Conservation (phyloP, 768 basidiomycete species). For the Roridomyces roridus region DNA sequence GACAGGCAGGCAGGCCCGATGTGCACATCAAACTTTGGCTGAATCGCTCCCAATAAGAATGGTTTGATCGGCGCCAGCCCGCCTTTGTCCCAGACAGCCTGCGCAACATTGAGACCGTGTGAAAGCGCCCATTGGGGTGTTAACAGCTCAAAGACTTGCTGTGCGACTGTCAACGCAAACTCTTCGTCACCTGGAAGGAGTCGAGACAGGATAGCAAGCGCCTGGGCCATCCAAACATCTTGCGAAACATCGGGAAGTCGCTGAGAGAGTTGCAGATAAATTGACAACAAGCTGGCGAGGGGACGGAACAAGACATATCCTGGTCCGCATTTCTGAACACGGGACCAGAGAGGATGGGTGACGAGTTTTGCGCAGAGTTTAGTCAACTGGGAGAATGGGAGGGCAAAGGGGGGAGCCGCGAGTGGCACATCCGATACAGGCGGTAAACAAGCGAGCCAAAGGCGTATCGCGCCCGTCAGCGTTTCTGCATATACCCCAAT, state of each 20-base stretch:
- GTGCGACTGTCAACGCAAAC: constrained; percentile 48
- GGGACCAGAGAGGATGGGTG: constrained; percentile 57
- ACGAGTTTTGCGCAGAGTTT: constrained; percentile 56
- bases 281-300: constrained; percentile 57
- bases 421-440: constrained; percentile 44
- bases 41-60: constrained; percentile 59
- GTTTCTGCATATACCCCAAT: constrained; percentile 42
- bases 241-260: constrained; percentile 59
- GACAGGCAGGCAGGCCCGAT: constrained; percentile 60
- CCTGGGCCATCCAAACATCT: constrained; percentile 72
- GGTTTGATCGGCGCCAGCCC: constrained; percentile 60
- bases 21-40: constrained; percentile 44
- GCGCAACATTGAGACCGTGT: constrained; percentile 43
- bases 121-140: constrained; percentile 47
- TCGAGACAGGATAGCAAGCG: constrained; percentile 58
- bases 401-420: constrained; percentile 59
- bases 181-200: constrained; percentile 82
- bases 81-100: constrained; percentile 55
- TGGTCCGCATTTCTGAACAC: constrained; percentile 29
- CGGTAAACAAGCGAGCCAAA: constrained; percentile 71
- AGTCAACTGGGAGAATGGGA: constrained; percentile 66
- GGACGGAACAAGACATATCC: constrained; percentile 52
- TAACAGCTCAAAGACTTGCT: constrained; percentile 43
- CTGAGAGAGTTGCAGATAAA: constrained; percentile 65
- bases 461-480: constrained; percentile 57